Base-by-base conservation (phyloP, 805 yeast species). In the Saccharomycopsis fodiens region DNA sequence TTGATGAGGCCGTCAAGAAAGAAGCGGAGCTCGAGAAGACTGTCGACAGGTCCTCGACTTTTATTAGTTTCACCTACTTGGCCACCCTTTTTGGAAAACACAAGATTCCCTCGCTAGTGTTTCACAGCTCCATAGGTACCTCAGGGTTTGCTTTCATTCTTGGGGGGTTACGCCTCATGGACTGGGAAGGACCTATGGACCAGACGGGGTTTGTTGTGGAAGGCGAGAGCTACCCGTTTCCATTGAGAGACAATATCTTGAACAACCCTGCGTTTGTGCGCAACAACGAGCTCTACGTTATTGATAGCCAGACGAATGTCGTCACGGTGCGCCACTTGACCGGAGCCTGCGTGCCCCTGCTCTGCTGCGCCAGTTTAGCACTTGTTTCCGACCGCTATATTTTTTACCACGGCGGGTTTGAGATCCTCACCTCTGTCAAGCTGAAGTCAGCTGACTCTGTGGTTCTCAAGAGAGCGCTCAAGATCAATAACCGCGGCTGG, bases 361-460 rank as follows among this genome's bases (percentile, higher is more conserved):
- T 81, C 16, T 56, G 74, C 37, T 70, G 76, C 45, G 63, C 77
- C 58, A 55, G 68, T 4, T 68, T 74, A 15, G 66, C 76, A 6
- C 67, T 62, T 45, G 62, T 83, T 3, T 73, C 84, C 3, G 65
- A 69, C n/a, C 61, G 76, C 31, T 79, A 79, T 54, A 67, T 78
- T 13, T 69, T 82, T 52, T 70, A 73, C 48, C 81, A 75, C 56
- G 94, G 91, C n/a, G 94, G 93, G 0, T 74, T 81, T 57, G 74
- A 73, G 55, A 55, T 68, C 3, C 51, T 56, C 4, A 58, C 60
- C 5, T 62, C 65, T 15, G 58, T 62, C 4, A 49, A 51, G 6
- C 44, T 21, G 25, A 16, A 21, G 35, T n/a, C 31, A 20, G 30
- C 3, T 8, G 41, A 40, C 17, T 10, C 20, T 4, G 57, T 2